A percentile compares a stretch with the other conserved stretches of the same genome.
Evolutionary conservation across 2,329 filamentous ascomycete species (phyloP).

Genomic region (Penicillium sp.): DNA sequence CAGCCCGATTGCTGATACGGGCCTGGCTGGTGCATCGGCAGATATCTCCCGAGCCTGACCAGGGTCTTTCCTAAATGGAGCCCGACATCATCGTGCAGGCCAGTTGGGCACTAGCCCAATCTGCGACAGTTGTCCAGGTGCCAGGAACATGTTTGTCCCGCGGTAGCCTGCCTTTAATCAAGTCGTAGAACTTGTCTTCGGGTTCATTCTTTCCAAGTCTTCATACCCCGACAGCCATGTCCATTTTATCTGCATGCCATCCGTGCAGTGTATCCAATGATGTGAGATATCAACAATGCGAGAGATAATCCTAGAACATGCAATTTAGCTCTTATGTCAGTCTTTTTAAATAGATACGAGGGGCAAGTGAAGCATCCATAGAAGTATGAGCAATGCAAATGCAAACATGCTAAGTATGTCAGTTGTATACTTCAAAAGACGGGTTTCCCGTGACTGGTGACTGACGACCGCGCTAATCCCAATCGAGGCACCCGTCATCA

Average conservation of each 20-base stretch:
- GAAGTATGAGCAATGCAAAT: not conserved
- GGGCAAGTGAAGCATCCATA: not conserved
- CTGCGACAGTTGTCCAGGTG: conserved; percentile 5
- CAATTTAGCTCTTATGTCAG: not conserved
- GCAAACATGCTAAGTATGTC: not conserved
- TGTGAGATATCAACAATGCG: not conserved
- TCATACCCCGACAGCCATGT: not conserved
- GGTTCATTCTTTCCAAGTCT: not conserved
- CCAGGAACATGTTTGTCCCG: conserved; percentile 14
- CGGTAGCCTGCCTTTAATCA: not conserved
- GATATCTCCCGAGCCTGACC: conserved; percentile 13
- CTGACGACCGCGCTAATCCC: conserved; percentile 29
- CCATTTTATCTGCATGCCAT: conserved; percentile 2
- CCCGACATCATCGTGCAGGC: conserved; percentile 22
- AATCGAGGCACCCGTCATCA: conserved; percentile 20
- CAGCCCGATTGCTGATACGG: conserved; percentile 19
- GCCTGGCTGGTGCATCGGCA: conserved; percentile 15
- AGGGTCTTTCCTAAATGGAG: conserved; percentile 9
- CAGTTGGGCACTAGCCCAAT: conserved; percentile 21
- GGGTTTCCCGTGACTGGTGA: conserved; percentile 37
- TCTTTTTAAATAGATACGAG: conserved; percentile 1
- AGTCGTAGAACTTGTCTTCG: conserved; percentile 1
- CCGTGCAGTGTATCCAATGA: conserved; percentile 2
- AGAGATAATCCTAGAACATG: not conserved
- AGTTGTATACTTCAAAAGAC: conserved; percentile 2